These are phyloP conservation scores for Stagonosporopsis cucurbitacearum DNA, from an alignment of 2,329 filamentous ascomycete species.

Conservation along the genomic window DNA sequence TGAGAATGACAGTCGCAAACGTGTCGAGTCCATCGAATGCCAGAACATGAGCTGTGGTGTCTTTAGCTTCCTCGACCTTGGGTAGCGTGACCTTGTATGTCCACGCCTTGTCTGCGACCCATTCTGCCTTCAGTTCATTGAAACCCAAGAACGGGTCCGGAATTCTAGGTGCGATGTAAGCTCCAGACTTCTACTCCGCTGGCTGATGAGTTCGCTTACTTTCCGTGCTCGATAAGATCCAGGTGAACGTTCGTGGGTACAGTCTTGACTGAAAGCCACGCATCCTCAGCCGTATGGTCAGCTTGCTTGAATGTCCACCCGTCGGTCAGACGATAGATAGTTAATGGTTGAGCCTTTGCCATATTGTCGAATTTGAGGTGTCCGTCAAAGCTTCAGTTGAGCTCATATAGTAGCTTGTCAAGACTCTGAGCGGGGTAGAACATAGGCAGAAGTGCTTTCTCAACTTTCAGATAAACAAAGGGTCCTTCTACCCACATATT, in stretches of 20 bases:
- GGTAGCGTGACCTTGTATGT: conserved; percentile 55
- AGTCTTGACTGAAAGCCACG: conserved; percentile 54
- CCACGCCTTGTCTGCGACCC: conserved; percentile 58
- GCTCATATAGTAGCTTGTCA: not conserved
- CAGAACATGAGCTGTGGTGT: conserved; percentile 53
- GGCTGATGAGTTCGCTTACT: conserved; percentile 44
- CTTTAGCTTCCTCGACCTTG: conserved; percentile 29
- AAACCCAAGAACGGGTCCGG: conserved; percentile 59
- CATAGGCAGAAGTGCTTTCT: conserved; percentile 1
- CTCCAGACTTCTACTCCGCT: not conserved
- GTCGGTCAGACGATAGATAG: conserved; percentile 42
- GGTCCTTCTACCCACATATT: conserved; percentile 4
- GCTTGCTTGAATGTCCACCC: conserved; percentile 57
- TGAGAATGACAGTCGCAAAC: conserved; percentile 64
- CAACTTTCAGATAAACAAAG: conserved; percentile 9
- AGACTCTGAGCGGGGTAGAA: conserved; percentile 13
- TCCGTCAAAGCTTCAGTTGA: not conserved
- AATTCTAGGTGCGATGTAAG: conserved; percentile 47
- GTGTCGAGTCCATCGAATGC: conserved; percentile 71
- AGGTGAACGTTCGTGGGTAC: conserved; percentile 58
- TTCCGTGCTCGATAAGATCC: conserved; percentile 55
- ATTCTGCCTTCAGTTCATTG: conserved; percentile 58
- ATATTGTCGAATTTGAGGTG: conserved; percentile 25
- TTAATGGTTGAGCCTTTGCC: conserved; percentile 33
- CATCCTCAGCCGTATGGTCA: conserved; percentile 46